Base-by-base conservation (phyloP, 2,329 filamentous ascomycete species). In the Hortaea werneckii region DNA sequence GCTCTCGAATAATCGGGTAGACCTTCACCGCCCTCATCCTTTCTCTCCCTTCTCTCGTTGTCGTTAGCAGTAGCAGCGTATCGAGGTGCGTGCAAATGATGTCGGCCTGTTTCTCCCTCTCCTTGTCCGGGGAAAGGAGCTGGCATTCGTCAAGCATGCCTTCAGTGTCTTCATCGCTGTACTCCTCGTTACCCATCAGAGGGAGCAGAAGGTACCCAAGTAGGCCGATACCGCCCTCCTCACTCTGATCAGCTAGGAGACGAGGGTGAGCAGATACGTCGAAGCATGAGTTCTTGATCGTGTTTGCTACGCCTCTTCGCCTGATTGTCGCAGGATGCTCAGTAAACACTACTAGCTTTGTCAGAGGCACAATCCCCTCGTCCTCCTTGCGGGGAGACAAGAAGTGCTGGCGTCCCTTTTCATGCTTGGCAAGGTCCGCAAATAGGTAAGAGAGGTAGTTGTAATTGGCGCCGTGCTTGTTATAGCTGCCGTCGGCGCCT, bases 361-460 rank as follows among this genome's bases (percentile, higher is more conserved):
- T 87, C 41, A 96, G 73, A 2, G 92, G 92, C n/a, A 95, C 80
- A 10, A 95, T 67, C 46, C 69, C 79, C 1, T 71, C 73, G 62
- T 95, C 88, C 64, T 94, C 90, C 1, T 77, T 68, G 62, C 94
- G 85, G 44, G 78, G 73, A 10, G 74, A 76, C 5, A 87, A 74
- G 54, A 95, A 85, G 68, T 92, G 87, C 43, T 77, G 71, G 32
- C 86, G 78, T 28, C 87, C 78, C 54, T 84, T 77, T 32, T 79
- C 73, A 58, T 89, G 54, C 50, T 76, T 94, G 42, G 88, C 83
- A 7, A 98, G 74, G 64, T 98, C 90, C 37, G 92, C 90, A 63
- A 98, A 94, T 45, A 95, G 74, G 62, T 96, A 98, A 37, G 88
- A 81, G 26, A 98, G 77, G 66, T 96, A 95, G 69, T 98, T 88